These are phyloP conservation scores for Calocera viscosa DNA, from an alignment of 768 basidiomycete genomes.

Conservation along the genomic window DNA sequence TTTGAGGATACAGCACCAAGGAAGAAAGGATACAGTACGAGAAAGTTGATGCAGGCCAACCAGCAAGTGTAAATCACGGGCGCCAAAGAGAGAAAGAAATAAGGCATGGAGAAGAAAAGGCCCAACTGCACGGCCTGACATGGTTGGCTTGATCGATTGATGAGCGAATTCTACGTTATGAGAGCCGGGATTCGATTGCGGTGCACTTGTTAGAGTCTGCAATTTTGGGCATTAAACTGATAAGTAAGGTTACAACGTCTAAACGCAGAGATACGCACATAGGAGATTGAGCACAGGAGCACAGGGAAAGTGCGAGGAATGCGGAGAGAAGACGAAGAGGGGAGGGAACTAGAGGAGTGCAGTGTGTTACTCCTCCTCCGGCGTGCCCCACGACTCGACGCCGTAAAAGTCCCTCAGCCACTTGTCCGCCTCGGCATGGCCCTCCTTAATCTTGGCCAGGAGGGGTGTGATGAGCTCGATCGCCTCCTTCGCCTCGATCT, in stretches of 20 bases:
- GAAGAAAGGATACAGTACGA: not conserved
- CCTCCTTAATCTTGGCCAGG: constrained; percentile 47
- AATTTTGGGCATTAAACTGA: not conserved
- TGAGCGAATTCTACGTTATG: not conserved
- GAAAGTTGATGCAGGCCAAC: not conserved
- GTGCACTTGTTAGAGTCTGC: not conserved
- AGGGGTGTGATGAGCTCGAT: constrained; percentile 45
- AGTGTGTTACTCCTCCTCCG: not conserved
- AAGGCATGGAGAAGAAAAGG: not conserved
- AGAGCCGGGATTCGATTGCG: not conserved
- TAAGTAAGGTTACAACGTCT: not conserved
- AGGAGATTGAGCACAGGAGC: not conserved
- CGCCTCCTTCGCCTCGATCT: constrained; percentile 40
- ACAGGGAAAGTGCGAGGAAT: not conserved
- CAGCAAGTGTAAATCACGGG: not conserved
- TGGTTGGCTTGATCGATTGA: not conserved
- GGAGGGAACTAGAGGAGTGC: not conserved
- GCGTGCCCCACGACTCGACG: not conserved
- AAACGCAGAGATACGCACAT: not conserved
- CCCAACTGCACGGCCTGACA: not conserved
- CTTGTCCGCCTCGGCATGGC: constrained; percentile 54
- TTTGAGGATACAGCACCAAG: not conserved
- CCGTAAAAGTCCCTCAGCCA: constrained; percentile 48
- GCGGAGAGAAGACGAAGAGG: not conserved
- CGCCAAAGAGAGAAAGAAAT: not conserved